These are phyloP conservation scores for Fusarium sp. DNA, from an alignment of 2,329 filamentous ascomycete species.

Conservation along the genomic window DNA sequence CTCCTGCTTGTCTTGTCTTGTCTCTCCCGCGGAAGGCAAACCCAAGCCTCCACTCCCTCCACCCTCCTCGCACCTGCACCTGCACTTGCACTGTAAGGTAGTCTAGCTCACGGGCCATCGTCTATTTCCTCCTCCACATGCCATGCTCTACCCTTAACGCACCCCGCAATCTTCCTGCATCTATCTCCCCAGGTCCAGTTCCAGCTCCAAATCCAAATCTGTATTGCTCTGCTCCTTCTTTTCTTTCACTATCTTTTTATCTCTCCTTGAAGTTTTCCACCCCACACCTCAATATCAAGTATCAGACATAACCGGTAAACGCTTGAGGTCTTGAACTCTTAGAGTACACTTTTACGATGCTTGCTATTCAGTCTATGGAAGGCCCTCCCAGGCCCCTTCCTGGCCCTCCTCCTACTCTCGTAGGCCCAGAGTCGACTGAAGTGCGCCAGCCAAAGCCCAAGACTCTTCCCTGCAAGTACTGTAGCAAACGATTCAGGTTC, in stretches of 20 bases:
- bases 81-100: not conserved
- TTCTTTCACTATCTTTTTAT: constrained; percentile 34
- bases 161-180: constrained; percentile 47
- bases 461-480: constrained; percentile 71
- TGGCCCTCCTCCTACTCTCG: constrained; percentile 42
- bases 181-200: constrained; percentile 47
- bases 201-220: constrained; percentile 43
- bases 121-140: constrained; percentile 45
- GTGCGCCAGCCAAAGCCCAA: constrained; percentile 69
- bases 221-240: constrained; percentile 23
- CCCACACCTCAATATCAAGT: constrained; percentile 33
- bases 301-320: constrained; percentile 8
- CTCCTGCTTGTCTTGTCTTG: constrained; percentile 8
- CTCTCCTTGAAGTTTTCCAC: constrained; percentile 26
- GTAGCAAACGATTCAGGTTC: constrained; percentile 71
- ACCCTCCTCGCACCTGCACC: constrained; percentile 21
- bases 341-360: constrained; percentile 55
- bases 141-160: constrained; percentile 43
- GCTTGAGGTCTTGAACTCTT: constrained; percentile 31
- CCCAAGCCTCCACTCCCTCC: constrained; percentile 9
- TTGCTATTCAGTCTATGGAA: constrained; percentile 65
- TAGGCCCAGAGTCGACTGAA: constrained; percentile 60
- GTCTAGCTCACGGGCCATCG: constrained; percentile 42
- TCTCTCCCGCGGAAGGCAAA: constrained; percentile 19
- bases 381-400: constrained; percentile 51